Evolutionary conservation across 73 alveolate genomes (phyloP).

Genomic region (Tetrahymena borealis): DNA sequence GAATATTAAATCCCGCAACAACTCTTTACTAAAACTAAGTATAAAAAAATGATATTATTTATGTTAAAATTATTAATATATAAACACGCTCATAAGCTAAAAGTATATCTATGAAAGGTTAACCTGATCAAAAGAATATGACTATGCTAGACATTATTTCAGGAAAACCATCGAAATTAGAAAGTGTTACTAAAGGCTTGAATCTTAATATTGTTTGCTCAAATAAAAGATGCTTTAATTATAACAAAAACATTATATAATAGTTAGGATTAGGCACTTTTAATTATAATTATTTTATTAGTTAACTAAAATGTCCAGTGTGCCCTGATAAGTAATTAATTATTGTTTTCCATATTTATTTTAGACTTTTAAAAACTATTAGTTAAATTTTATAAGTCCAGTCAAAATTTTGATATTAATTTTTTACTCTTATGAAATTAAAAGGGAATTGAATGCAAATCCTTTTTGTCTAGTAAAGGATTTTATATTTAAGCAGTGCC

Average conservation of each 20-base stretch:
- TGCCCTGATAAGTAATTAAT: neutral
- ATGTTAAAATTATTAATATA: no score
- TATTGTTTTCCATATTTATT: no score
- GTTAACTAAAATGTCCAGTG: neutral
- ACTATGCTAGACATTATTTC: neutral
- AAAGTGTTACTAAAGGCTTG: neutral
- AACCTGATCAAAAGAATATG: neutral
- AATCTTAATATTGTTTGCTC: neutral
- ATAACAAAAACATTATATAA: no score
- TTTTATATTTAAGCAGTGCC: neutral
- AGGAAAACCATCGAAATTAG: neutral
- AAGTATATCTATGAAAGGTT: neutral
- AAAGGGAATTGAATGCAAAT: neutral
- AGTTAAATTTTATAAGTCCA: neutral
- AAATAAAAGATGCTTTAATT: neutral
- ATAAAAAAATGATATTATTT: neutral
- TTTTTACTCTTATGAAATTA: no score
- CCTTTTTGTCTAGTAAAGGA: neutral
- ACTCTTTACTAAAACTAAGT: neutral
- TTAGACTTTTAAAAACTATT: neutral
- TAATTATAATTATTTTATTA: no score
- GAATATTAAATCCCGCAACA: neutral
- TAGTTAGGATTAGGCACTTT: neutral
- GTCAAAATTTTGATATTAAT: neutral
- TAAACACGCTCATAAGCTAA: neutral